phyloP scores from a whole-genome alignment of 2,329 filamentous ascomycete genomes.

The Tolypocladium sp. region DNA sequence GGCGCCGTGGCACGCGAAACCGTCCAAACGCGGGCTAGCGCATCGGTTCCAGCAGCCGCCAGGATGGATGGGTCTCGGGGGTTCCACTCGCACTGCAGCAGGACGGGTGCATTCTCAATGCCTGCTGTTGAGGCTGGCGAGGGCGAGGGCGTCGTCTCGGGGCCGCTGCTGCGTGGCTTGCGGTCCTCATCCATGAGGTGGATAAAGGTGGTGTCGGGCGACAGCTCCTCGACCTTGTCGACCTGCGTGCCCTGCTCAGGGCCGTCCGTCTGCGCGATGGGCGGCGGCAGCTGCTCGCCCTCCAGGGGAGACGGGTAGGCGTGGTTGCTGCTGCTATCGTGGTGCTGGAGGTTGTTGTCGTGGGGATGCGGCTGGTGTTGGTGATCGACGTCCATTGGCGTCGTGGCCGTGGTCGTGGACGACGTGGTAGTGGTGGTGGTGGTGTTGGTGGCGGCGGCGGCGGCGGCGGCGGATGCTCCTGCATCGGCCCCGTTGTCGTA shows the following conservation, averaged over 20 bases:
- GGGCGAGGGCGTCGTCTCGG: slow-evolving; percentile 23
- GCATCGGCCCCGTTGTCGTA: slow-evolving; percentile 46
- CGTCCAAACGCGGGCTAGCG: slow-evolving; percentile 61
- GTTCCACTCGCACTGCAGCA: slow-evolving; percentile 63
- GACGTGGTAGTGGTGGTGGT: slow-evolving; percentile 36
- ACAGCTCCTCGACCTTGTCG: slow-evolving; percentile 53
- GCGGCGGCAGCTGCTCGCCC: slow-evolving; percentile 44
- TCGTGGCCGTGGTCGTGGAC: slow-evolving; percentile 26
- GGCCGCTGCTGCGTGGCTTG: slow-evolving; percentile 12
- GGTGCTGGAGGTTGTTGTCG: slow-evolving; percentile 21
- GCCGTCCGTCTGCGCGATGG: slow-evolving; percentile 47
- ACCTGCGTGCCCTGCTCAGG: slow-evolving; percentile 56
- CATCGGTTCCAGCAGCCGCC: slow-evolving; percentile 60
- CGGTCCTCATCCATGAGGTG: slow-evolving; percentile 38
- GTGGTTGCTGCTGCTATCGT: slow-evolving; percentile 35
- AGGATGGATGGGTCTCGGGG: slow-evolving; percentile 54
- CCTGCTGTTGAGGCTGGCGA: slow-evolving; percentile 27
- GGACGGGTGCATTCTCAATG: slow-evolving; percentile 46
- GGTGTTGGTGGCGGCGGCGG: slow-evolving; percentile 21
- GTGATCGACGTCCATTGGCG: slow-evolving; percentile 52
- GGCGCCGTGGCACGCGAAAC: slow-evolving; percentile 44
- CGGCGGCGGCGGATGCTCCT: slow-evolving; percentile 8
- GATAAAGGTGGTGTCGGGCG: slow-evolving; percentile 51
- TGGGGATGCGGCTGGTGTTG: slow-evolving; percentile 17
- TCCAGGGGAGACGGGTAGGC: slow-evolving; percentile 58